Evolutionary conservation across 257 asterid species (phyloP).

Genomic region (Salvia miltiorrhiza): DNA sequence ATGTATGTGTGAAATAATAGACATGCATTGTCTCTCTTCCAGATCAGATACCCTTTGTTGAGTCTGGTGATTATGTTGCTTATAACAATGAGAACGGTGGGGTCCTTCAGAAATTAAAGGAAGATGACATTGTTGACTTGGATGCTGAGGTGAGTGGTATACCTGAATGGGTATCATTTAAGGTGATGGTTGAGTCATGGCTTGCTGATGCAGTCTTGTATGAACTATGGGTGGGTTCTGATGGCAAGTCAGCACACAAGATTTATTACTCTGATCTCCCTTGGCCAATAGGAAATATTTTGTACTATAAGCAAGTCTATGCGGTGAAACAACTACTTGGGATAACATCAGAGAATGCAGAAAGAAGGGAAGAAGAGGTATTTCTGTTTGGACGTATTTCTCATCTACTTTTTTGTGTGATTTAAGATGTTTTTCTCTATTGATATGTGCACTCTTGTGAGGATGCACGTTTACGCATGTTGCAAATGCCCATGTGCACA

Average conservation of each 20-base stretch:
- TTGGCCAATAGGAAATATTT: constrained; percentile 88
- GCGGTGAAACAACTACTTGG: constrained; percentile 70
- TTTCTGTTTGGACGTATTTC: background rate
- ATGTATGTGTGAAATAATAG: background rate
- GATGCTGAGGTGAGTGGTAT: constrained; percentile 55
- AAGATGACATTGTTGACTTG: constrained; percentile 69
- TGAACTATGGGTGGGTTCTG: constrained; percentile 84
- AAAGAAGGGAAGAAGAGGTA: constrained; percentile 70
- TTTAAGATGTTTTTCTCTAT: background rate
- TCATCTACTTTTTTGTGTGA: background rate
- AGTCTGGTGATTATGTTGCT: constrained; percentile 72
- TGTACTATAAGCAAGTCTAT: constrained; percentile 60
- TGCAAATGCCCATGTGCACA: background rate
- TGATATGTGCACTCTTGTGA: background rate
- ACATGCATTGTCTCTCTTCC: constrained; percentile 24
- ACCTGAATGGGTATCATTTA: constrained; percentile 82
- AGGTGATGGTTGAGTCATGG: constrained; percentile 85
- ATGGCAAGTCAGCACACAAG: constrained; percentile 59
- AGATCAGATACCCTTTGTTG: constrained; percentile 93
- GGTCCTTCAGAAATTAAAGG: constrained; percentile 63
- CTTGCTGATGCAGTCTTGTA: constrained; percentile 78
- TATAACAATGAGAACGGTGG: constrained; percentile 91
- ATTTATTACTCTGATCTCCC: constrained; percentile 91
- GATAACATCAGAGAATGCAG: constrained; percentile 62
- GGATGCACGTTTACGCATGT: background rate